Percentiles rank a stretch among this genome's conserved stretches.
These are phyloP conservation scores for Globisporangium solare DNA, from an alignment of 352 stramenopile genomes.

Conservation along the genomic window DNA sequence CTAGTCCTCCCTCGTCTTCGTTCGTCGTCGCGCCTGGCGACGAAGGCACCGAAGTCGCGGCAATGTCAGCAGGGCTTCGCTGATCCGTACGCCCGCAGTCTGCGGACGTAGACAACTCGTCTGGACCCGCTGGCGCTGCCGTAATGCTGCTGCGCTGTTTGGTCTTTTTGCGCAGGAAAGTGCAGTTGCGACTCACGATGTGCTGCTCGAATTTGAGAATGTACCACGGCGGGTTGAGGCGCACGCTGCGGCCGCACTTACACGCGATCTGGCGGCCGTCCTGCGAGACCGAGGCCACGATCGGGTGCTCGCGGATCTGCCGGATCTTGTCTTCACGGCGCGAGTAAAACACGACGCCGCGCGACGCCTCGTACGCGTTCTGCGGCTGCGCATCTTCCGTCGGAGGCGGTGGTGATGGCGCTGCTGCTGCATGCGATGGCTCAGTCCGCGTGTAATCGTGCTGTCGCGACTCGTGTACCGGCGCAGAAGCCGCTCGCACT, in stretches of 20 bases:
- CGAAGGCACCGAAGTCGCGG: too few relatives aligned
- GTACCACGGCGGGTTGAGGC: conserved; percentile 80
- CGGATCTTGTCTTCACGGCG: conserved; percentile 62
- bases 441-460: too few relatives aligned
- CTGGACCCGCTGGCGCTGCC: background rate
- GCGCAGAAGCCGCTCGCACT: too few relatives aligned
- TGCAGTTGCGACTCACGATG: conserved; percentile 76
- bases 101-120: background rate
- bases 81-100: too few relatives aligned
- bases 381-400: background rate
- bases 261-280: conserved; percentile 60
- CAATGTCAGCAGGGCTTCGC: too few relatives aligned
- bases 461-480: too few relatives aligned
- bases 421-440: too few relatives aligned
- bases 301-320: conserved; percentile 49
- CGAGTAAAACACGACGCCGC: conserved; percentile 35
- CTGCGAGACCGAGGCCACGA: conserved; percentile 32
- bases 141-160: background rate
- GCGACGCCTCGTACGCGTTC: conserved; percentile 31
- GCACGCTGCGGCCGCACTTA: conserved; percentile 66
- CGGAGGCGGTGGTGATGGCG: background rate
- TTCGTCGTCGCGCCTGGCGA: too few relatives aligned
- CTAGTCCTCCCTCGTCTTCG: too few relatives aligned
- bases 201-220: conserved; percentile 86
- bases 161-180: conserved; percentile 43